Base-by-base conservation (phyloP, 2,329 filamentous ascomycete genomes). In the Pseudogymnoascus sp. region DNA sequence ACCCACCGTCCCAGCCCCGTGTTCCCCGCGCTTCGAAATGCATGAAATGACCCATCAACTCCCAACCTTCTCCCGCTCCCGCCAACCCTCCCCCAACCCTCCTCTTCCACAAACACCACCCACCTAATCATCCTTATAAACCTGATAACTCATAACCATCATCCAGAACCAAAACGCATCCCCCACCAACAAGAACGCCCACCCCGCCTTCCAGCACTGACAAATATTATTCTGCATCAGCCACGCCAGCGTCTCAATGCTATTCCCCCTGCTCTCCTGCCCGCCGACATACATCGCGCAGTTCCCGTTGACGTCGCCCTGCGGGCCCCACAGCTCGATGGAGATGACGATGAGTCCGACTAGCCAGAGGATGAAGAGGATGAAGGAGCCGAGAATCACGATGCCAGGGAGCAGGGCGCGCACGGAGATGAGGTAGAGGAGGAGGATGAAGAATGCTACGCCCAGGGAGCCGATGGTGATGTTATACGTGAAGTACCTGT, bases 401-500 rank as follows among this genome's bases (percentile, higher is more conserved):
- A 87, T 86, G 76, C 84, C 84, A 0, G 81, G 81, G 0, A 88
- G 75, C 1, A 88, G 76, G 7, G 84, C 81, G 2, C 83, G 80
- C 63, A 82, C 77, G 61, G 78, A 79, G 65, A 87, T 86, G 28
- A 88, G 77, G 72, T 76, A 83, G 43, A 91, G 78, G 5, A 89
- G 79, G 2, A 85, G 72, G 62, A 83, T 70, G 62, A 93, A 84
- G 75, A 88, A 92, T 63, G 82, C 67, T 14, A 91, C 81, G 1
- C 81, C 81, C 22, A 91, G 80, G 18, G 76, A 69, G 25, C 75
- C 74, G 60, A 84, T 80, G 18, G 82, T 83, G 60, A 88, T 81
- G 71, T 79, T 84, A 76, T 87, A 88, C 7, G 84, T 77, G 65
- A 88, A 87, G 72, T 87, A 87, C 84, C 84, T 87, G 66, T 8